Conservation (phyloP, 2,329 filamentous ascomycete species). For the Ceratocystis albifundus region DNA sequence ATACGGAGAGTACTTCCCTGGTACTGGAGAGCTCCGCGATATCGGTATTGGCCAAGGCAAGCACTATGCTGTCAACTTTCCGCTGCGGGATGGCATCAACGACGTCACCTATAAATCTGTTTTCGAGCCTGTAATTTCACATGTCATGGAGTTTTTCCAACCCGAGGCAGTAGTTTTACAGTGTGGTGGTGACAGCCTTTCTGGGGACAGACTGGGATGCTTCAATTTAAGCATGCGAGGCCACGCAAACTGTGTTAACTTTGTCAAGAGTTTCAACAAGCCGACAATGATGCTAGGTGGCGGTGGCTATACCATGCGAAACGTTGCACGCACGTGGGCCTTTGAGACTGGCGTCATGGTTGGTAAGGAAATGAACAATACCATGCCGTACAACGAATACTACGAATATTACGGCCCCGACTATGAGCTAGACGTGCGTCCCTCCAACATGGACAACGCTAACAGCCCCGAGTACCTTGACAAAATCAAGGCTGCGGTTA, state of each 20-base stretch:
- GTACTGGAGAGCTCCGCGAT: slow-evolving; percentile 75
- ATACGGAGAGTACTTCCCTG: slow-evolving; percentile 92
- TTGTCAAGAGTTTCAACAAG: slow-evolving; percentile 71
- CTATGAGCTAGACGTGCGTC: slow-evolving; percentile 78
- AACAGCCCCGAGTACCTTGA: slow-evolving; percentile 74
- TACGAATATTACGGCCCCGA: slow-evolving; percentile 89
- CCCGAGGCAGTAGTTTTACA: slow-evolving; percentile 90
- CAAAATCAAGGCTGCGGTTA: slow-evolving; percentile 66
- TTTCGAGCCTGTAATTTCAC: slow-evolving; percentile 79
- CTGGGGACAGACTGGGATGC: slow-evolving; percentile 84
- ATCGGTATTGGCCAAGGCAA: slow-evolving; percentile 81
- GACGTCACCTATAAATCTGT: slow-evolving; percentile 82
- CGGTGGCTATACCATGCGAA: slow-evolving; percentile 93
- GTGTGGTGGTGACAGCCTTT: slow-evolving; percentile 89
- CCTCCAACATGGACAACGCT: slow-evolving; percentile 83
- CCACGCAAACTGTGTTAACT: slow-evolving; percentile 87
- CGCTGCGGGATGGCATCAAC: slow-evolving; percentile 82
- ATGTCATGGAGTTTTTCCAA: slow-evolving; percentile 76
- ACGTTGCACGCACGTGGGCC: slow-evolving; percentile 93
- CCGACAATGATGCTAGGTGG: slow-evolving; percentile 90
- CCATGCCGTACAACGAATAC: slow-evolving; percentile 94
- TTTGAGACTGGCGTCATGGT: slow-evolving; percentile 90
- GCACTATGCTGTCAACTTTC: slow-evolving; percentile 83
- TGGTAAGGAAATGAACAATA: slow-evolving; percentile 64
- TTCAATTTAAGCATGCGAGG: slow-evolving; percentile 97